These are phyloP conservation scores for Chalciporus pseudorubinellus DNA, from an alignment of 768 basidiomycete species.

Conservation along the genomic window DNA sequence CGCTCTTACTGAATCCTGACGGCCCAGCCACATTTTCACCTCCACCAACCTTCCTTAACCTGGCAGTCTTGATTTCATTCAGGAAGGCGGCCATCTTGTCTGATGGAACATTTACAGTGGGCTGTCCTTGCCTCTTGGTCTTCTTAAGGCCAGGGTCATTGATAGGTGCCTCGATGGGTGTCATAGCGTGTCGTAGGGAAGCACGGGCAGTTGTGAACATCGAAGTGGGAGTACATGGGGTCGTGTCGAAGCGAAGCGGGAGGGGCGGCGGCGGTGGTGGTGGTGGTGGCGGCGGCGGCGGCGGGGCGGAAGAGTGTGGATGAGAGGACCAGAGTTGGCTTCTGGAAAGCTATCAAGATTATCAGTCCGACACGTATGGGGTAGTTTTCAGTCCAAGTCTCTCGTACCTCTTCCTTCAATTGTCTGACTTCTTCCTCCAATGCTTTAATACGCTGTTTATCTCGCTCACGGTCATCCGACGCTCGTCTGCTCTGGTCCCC, in stretches of 20 bases:
- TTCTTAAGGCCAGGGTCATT: constrained; percentile 42
- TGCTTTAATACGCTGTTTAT: constrained; percentile 60
- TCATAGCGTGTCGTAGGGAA: constrained; percentile 51
- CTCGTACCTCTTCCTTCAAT: constrained; percentile 54
- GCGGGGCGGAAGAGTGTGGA: not conserved
- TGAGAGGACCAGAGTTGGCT: constrained; percentile 27
- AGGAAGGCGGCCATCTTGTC: constrained; percentile 85
- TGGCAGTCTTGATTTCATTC: constrained; percentile 74
- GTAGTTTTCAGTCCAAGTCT: not conserved
- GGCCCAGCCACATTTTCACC: constrained; percentile 22
- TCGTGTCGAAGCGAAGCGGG: constrained; percentile 32
- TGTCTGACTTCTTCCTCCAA: constrained; percentile 65
- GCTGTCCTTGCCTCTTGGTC: constrained; percentile 50
- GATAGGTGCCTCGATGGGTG: constrained; percentile 66
- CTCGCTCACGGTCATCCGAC: constrained; percentile 45
- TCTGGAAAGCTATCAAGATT: constrained; percentile 42
- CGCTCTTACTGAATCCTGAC: constrained; percentile 31
- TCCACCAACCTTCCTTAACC: constrained; percentile 54
- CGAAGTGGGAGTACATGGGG: constrained; percentile 27
- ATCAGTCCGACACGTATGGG: not conserved
- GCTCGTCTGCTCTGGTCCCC: constrained; percentile 31
- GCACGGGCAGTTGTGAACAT: constrained; percentile 64
- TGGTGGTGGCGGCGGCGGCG: constrained; percentile 44
- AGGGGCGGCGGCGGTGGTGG: constrained; percentile 34
- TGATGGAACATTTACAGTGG: constrained; percentile 68